phyloP scores from a whole-genome alignment of 768 basidiomycete genomes.

The Leccinellum luteum region DNA sequence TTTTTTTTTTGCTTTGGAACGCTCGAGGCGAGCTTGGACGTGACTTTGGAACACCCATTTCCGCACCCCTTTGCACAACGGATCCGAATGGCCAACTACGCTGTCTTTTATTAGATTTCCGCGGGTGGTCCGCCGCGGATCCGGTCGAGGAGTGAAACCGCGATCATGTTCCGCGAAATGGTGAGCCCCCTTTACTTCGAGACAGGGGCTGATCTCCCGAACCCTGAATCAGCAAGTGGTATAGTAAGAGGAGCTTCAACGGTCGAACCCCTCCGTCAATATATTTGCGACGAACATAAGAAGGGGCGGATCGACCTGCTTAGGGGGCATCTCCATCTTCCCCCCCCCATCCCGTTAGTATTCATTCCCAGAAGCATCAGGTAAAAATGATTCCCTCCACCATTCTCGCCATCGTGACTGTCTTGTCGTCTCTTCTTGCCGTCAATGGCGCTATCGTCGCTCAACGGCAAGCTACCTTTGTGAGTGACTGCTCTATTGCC shows the following conservation, averaged over 20 bases:
- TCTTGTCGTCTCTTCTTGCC: conserved; percentile 11
- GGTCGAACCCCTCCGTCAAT: conserved; percentile 2
- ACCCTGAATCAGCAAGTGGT: not conserved
- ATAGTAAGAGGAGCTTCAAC: not conserved
- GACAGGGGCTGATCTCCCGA: conserved; percentile 2
- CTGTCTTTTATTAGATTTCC: not conserved
- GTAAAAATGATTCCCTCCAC: conserved; percentile 9
- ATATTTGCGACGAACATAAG: conserved; percentile 10
- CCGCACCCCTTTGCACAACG: not conserved
- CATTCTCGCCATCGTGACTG: not conserved
- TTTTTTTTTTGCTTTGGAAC: too few relatives aligned
- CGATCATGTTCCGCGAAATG: conserved; percentile 7
- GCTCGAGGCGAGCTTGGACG: too few relatives aligned
- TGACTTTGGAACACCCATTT: not conserved
- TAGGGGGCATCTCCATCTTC: not conserved
- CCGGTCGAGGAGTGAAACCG: not conserved
- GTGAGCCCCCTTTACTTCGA: not conserved
- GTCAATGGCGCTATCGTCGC: conserved; percentile 17
- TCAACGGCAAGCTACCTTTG: conserved; percentile 14
- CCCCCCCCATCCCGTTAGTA: not conserved
- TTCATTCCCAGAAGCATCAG: too few relatives aligned
- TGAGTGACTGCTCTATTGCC: conserved; percentile 1
- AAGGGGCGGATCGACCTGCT: not conserved
- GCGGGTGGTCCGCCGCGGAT: not conserved
- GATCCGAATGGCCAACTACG: not conserved